phyloP scores from a whole-genome alignment of 1,284 basidiomycete species.

The Takashimella koratensis region DNA sequence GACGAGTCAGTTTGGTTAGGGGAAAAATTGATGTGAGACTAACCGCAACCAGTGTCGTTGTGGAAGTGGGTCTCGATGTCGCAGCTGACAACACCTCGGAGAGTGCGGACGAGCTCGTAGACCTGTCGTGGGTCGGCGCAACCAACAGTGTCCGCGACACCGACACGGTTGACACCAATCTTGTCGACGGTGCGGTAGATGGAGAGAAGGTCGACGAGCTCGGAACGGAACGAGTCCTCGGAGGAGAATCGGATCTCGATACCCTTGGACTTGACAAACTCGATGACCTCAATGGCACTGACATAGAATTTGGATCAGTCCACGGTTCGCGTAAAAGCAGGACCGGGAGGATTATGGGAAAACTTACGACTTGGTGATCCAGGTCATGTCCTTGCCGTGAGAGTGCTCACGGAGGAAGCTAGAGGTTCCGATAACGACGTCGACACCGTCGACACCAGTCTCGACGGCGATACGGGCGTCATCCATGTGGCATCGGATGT shows the following conservation, averaged over 20 bases:
- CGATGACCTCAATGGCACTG: constrained; percentile 88
- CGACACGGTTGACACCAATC: constrained; percentile 98
- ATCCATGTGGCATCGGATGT: constrained; percentile 99
- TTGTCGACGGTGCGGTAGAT: constrained; percentile 99
- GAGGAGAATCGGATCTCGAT: constrained; percentile 99
- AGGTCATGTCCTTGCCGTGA: constrained; percentile 99
- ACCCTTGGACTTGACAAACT: constrained; percentile 99
- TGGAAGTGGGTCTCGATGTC: constrained; percentile 99
- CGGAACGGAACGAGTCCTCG: constrained; percentile 99
- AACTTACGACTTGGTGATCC: constrained; percentile 84
- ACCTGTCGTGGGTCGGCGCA: constrained; percentile 99
- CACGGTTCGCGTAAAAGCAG: constrained; percentile 1
- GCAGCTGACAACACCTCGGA: constrained; percentile 90
- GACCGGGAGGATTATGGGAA: constrained; percentile 26
- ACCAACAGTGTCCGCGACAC: constrained; percentile 98
- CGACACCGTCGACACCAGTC: constrained; percentile 98
- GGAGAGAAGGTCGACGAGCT: constrained; percentile 95
- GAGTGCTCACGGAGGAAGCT: constrained; percentile 99
- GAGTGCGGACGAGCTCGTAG: constrained; percentile 94
- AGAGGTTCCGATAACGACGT: constrained; percentile 98
- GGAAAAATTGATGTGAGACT: constrained; percentile 46
- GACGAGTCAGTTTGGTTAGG: constrained; percentile 7
- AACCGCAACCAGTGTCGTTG: constrained; percentile 89
- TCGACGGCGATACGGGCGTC: constrained; percentile 98
- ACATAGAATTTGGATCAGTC: neutral